Conservation (phyloP, 345 rosid genomes). For the Erucastrum elatum region DNA sequence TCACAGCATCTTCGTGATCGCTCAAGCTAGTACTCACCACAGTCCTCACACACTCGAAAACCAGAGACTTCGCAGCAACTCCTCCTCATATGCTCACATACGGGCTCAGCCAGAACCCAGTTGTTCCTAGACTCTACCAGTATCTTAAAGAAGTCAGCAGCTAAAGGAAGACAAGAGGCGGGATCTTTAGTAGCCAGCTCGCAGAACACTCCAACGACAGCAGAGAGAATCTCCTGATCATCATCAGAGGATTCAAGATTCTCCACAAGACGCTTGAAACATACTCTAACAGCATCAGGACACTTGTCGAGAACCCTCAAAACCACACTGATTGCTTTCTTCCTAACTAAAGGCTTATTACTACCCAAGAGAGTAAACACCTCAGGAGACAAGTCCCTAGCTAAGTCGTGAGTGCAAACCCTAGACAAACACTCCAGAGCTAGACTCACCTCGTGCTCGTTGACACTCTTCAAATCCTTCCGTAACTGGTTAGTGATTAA, state of each 20-base stretch:
- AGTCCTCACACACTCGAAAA: conserved; percentile 86
- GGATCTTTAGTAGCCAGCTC: conserved; percentile 77
- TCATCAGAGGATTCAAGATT: conserved; percentile 38
- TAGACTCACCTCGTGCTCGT: conserved; percentile 71
- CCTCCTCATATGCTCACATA: conserved; percentile 85
- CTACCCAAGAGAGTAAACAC: conserved; percentile 47
- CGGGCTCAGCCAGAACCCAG: conserved; percentile 85
- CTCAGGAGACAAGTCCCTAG: conserved; percentile 63
- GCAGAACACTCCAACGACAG: conserved; percentile 76
- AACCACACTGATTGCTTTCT: conserved; percentile 72
- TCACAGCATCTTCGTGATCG: conserved; percentile 54
- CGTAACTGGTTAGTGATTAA: conserved; percentile 78
- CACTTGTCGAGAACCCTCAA: conserved; percentile 73
- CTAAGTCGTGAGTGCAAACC: conserved; percentile 74
- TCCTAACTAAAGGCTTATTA: conserved; percentile 62
- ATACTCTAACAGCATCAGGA: conserved; percentile 84
- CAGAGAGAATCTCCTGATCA: conserved; percentile 62
- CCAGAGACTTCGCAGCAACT: conserved; percentile 73
- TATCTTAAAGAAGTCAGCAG: conserved; percentile 79
- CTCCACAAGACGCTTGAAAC: conserved; percentile 85
- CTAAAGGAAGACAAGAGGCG: conserved; percentile 71
- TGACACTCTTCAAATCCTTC: conserved; percentile 67
- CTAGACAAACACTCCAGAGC: conserved; percentile 78
- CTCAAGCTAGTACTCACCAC: conserved; percentile 62
- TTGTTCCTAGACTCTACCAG: conserved; percentile 82